phyloP scores from a whole-genome alignment of 1,284 basidiomycete species.

The Peniophora sp. region DNA sequence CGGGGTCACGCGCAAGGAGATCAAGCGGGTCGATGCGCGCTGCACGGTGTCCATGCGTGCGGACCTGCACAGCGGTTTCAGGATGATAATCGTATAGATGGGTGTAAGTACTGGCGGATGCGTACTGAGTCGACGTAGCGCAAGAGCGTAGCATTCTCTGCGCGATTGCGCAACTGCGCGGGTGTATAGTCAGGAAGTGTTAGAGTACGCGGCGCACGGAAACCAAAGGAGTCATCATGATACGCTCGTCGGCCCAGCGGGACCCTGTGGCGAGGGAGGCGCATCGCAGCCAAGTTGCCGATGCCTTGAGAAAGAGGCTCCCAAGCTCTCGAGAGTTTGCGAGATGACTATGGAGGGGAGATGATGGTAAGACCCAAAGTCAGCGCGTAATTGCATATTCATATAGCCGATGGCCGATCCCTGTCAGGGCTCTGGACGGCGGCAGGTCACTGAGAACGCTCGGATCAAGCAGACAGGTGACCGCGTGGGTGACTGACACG shows the following conservation, averaged over 20 bases:
- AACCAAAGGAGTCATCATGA: slow-evolving; percentile 81
- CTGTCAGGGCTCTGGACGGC: not conserved
- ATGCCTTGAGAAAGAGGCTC: not conserved
- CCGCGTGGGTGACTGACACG: too few species aligned
- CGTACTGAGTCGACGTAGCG: slow-evolving; percentile 85
- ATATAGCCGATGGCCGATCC: not conserved
- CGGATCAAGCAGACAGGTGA: too few species aligned
- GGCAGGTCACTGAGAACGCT: not conserved
- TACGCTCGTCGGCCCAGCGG: slow-evolving; percentile 31
- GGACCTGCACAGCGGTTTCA: too few species aligned
- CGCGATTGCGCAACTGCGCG: slow-evolving; percentile 69
- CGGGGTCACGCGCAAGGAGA: slow-evolving; percentile 77
- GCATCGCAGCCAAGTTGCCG: not conserved
- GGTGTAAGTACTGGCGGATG: not conserved
- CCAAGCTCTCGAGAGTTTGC: not conserved
- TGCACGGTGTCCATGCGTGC: slow-evolving; percentile 69
- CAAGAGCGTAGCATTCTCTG: slow-evolving; percentile 67
- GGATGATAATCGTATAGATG: too few species aligned
- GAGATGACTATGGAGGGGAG: not conserved
- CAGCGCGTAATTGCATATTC: not conserved
- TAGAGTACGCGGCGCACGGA: slow-evolving; percentile 58
- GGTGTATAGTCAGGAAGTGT: slow-evolving; percentile 70
- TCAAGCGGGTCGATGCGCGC: slow-evolving; percentile 82
- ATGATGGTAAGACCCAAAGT: not conserved
- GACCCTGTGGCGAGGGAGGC: not conserved